Conservation (phyloP, 768 basidiomycete species). For the Pholiota microspora region DNA sequence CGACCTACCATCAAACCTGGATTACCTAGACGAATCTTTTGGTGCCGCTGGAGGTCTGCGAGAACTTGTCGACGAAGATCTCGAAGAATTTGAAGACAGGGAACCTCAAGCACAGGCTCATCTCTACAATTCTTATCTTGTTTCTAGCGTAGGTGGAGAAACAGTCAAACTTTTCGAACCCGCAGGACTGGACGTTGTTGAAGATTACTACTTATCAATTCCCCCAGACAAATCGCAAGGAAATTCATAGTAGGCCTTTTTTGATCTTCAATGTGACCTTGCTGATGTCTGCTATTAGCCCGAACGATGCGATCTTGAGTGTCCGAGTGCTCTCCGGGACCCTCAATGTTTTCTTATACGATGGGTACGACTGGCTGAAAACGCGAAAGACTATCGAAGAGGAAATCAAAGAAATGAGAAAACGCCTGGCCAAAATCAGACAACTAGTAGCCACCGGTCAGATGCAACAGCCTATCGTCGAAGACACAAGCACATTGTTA, state of each 20-base stretch:
- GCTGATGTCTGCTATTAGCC: conserved; percentile 24
- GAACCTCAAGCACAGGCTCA: conserved; percentile 25
- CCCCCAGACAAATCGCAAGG: conserved; percentile 51
- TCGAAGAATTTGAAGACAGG: conserved; percentile 62
- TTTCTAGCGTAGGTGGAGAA: conserved; percentile 75
- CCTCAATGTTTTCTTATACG: conserved; percentile 73
- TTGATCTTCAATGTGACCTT: neutral
- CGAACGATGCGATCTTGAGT: conserved; percentile 46
- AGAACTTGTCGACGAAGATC: conserved; percentile 69
- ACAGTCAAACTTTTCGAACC: conserved; percentile 76
- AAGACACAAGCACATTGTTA: conserved; percentile 71
- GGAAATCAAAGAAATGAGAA: conserved; percentile 84
- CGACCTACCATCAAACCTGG: conserved; percentile 84
- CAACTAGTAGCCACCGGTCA: conserved; percentile 93
- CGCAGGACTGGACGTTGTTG: conserved; percentile 62
- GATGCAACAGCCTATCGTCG: conserved; percentile 71
- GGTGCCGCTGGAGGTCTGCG: conserved; percentile 74
- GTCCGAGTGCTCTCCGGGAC: conserved; percentile 61
- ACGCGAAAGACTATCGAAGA: conserved; percentile 88
- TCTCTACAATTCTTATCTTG: conserved; percentile 28
- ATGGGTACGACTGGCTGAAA: conserved; percentile 91
- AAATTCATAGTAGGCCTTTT: conserved; percentile 41
- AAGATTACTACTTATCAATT: conserved; percentile 72
- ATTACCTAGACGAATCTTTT: conserved; percentile 85
- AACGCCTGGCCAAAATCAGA: conserved; percentile 81